Percentiles rank a stretch among this genome's conserved stretches.
Evolutionary conservation across 805 yeast genomes (phyloP).

Genomic region (Saccharomycopsis sp.): DNA sequence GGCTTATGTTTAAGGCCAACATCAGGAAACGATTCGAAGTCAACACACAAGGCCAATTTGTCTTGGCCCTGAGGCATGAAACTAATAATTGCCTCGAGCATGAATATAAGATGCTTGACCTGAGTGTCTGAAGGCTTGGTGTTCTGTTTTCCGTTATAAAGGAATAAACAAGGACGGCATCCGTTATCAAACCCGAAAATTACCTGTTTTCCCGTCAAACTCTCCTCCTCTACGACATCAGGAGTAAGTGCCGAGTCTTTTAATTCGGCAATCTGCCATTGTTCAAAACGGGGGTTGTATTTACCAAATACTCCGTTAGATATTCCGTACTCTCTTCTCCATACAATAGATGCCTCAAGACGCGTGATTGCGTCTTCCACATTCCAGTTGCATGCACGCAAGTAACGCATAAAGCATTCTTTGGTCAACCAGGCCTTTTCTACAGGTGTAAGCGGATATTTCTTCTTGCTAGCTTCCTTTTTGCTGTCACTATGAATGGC

Average conservation of each 20-base stretch:
- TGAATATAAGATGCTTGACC: slow-evolving; percentile 50
- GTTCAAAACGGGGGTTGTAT: slow-evolving; percentile 4
- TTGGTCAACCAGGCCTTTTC: slow-evolving; percentile 53
- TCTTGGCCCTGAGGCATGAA: slow-evolving; percentile 56
- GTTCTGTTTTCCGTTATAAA: slow-evolving; percentile 50
- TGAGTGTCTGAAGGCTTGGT: slow-evolving; percentile 46
- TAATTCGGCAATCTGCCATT: slow-evolving; percentile 25
- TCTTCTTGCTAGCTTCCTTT: slow-evolving; percentile 27
- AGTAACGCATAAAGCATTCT: slow-evolving; percentile 46
- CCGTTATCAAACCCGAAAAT: slow-evolving; percentile 49
- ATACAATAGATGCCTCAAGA: slow-evolving; percentile 40
- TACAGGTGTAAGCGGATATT: slow-evolving; percentile 32
- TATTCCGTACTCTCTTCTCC: slow-evolving; percentile 50
- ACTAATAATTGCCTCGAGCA: slow-evolving; percentile 48
- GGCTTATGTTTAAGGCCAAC: slow-evolving; percentile 32
- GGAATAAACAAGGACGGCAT: slow-evolving; percentile 45
- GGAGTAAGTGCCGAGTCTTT: slow-evolving; percentile 30
- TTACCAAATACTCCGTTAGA: slow-evolving; percentile 19
- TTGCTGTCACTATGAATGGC: slow-evolving; percentile 41
- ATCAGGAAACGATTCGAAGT: slow-evolving; percentile 40
- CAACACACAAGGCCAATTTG: slow-evolving; percentile 46
- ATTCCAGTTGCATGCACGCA: slow-evolving; percentile 49
- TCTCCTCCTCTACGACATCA: slow-evolving; percentile 40
- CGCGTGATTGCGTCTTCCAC: slow-evolving; percentile 37
- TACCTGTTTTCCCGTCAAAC: slow-evolving; percentile 48